Evolutionary conservation across 768 basidiomycete species (phyloP).

Genomic region (Suillus placidus): DNA sequence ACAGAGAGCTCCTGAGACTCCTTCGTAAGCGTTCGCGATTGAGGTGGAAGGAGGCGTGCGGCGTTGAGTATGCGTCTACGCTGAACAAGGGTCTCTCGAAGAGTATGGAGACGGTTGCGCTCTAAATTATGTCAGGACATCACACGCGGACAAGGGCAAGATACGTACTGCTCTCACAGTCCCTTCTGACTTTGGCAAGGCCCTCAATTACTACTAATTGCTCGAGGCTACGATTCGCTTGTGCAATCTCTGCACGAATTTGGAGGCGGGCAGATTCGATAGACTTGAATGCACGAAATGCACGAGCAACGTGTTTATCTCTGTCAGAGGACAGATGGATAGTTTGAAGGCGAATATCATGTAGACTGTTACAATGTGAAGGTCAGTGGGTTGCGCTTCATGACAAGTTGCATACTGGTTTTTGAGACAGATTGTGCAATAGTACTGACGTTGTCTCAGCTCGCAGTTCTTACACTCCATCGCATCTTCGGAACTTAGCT

Average conservation of each 20-base stretch:
- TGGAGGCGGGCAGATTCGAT: slow-evolving; percentile 46
- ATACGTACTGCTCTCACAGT: slow-evolving; percentile 63
- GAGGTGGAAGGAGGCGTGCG: slow-evolving; percentile 48
- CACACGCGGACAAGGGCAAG: not conserved
- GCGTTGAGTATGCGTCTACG: slow-evolving; percentile 69
- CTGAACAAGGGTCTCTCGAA: slow-evolving; percentile 61
- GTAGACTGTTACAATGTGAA: slow-evolving; percentile 42
- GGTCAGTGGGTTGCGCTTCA: not conserved
- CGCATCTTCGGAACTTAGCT: no score
- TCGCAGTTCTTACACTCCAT: slow-evolving; percentile 81
- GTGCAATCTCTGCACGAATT: slow-evolving; percentile 49
- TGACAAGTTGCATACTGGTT: slow-evolving; percentile 52
- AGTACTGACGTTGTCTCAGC: slow-evolving; percentile 71
- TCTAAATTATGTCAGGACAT: slow-evolving; percentile 39
- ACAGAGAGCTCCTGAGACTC: slow-evolving; percentile 50
- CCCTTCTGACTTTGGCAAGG: slow-evolving; percentile 51
- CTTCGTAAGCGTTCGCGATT: slow-evolving; percentile 32
- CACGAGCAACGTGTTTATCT: slow-evolving; percentile 61
- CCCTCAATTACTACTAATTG: slow-evolving; percentile 50
- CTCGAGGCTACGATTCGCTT: slow-evolving; percentile 52
- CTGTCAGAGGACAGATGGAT: slow-evolving; percentile 61
- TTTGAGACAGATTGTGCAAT: slow-evolving; percentile 68
- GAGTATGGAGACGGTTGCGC: slow-evolving; percentile 59
- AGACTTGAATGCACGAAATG: slow-evolving; percentile 47
- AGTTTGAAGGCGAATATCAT: slow-evolving; percentile 60